Base-by-base conservation (phyloP, 768 basidiomycete species). In the Lactifluus volemus region DNA sequence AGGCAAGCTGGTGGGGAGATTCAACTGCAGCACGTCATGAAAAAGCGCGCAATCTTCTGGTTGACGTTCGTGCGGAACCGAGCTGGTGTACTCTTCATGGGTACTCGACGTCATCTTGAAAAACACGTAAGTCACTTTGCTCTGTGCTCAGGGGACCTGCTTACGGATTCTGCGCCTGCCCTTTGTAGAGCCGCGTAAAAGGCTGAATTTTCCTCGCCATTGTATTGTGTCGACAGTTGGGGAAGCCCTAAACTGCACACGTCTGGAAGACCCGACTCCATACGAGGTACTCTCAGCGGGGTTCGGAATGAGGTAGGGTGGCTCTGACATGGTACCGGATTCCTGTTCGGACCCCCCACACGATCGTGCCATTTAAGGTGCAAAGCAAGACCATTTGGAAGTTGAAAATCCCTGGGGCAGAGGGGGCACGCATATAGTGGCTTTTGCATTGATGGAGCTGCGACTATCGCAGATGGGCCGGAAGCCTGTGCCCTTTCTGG, bases 291-390 rank as follows among this genome's bases (percentile, higher is more conserved):
- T 19, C 38, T 61, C 17, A 14, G 38, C 12, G 15, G 15, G 29
- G 39, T 21, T 57, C 44, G 54, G 17, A 45, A 12, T 19, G 32
- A 29, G 7, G 32, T 41, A 30, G 25, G 44, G 21, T 21, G 41
- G 48, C 12, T 21, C 21, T 29, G 14, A 44, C 17, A 55, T 2
- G 36, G 5, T 12, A 39, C 32, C n/a, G 19, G 21, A 17, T 58
- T 49, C 21, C n/a, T 36, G 12, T n/a, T 36, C 21, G 41, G 45
- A 29, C 12, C 29, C 1, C 39, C 56, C 17, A 54, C 49, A n/a
- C 64, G 64, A 39, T 65, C 61, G 54, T 65, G 64, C 64, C 64
- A 65, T 48, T 64, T 64, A 25, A 65, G 53, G 21, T 65, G 64
- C 54, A 65, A 59, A 14, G 64, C 62, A 32, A 65, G 64, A 2